A percentile compares a stretch with the other conserved stretches of the same genome.
Evolutionary conservation across 805 yeast species (phyloP).

Genomic region (Nakazawaea holstii): DNA sequence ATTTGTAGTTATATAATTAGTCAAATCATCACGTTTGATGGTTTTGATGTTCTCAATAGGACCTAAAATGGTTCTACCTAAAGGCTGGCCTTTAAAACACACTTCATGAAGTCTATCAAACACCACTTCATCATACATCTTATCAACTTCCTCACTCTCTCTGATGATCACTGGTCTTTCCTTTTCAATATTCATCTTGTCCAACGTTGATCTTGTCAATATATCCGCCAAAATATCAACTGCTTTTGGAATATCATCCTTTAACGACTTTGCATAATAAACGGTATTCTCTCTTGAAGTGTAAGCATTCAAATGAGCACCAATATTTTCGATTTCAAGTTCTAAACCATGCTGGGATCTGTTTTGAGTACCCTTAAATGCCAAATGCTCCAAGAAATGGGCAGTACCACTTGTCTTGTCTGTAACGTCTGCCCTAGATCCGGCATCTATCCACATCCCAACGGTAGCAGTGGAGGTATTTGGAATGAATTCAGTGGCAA

Average conservation of each 20-base stretch:
- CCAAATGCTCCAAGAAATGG: constrained; percentile 92
- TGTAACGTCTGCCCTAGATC: constrained; percentile 88
- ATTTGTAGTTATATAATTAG: constrained; percentile 74
- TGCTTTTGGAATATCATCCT: constrained; percentile 74
- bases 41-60: constrained; percentile 85
- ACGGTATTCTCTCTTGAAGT: constrained; percentile 97
- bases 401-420: constrained; percentile 89
- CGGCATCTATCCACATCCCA: constrained; percentile 98
- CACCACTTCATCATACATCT: constrained; percentile 97
- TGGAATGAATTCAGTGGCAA: constrained; percentile 86
- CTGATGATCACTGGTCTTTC: constrained; percentile 95
- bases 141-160: constrained; percentile 96
- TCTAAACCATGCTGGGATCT: constrained; percentile 82
- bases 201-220: constrained; percentile 79
- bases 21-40: constrained; percentile 71
- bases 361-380: constrained; percentile 87
- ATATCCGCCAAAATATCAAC: constrained; percentile 89
- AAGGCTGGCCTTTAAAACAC: constrained; percentile 83
- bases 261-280: constrained; percentile 85
- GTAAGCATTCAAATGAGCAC: constrained; percentile 97
- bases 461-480: constrained; percentile 92
- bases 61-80: constrained; percentile 95
- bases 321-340: constrained; percentile 91
- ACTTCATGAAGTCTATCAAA: constrained; percentile 95
- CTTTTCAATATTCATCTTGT: constrained; percentile 80